Evolutionary conservation across 148 eudicot genomes (phyloP).

Genomic region (Cornus kousa): DNA sequence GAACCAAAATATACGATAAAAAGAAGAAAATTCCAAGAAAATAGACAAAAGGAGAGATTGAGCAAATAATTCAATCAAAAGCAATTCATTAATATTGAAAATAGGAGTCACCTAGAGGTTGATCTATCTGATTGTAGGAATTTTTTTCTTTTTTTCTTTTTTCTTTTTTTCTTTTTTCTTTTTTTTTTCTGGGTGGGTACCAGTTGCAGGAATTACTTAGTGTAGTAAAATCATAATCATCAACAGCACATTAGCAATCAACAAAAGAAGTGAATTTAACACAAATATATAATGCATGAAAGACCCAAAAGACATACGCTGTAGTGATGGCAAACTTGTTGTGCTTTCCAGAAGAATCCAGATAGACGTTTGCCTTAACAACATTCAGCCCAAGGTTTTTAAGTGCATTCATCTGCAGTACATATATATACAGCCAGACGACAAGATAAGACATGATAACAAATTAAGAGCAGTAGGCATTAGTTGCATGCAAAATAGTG

Average conservation of each 20-base stretch:
- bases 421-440: slow-evolving; percentile 28
- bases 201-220: neutral
- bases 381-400: slow-evolving; percentile 92
- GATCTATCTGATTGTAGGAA: neutral
- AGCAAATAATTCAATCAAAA: too few species aligned
- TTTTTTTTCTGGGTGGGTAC: too few species aligned
- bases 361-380: slow-evolving; percentile 89
- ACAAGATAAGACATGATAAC: slow-evolving; percentile 18
- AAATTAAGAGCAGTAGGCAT: slow-evolving; percentile 10
- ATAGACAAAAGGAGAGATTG: neutral
- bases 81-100: neutral
- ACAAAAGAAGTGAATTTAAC: neutral
- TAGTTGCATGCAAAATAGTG: neutral
- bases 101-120: neutral
- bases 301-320: slow-evolving; percentile 61
- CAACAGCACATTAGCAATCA: neutral
- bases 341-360: slow-evolving; percentile 98
- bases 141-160: too few species aligned
- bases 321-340: slow-evolving; percentile 89
- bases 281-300: slow-evolving; percentile 5
- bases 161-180: too few species aligned
- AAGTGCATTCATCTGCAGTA: slow-evolving; percentile 88
- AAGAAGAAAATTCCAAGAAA: neutral
- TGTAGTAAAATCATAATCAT: neutral
- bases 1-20: neutral